Evolutionary conservation across 768 basidiomycete genomes (phyloP).

Genomic region (Naganishia vishniacii): DNA sequence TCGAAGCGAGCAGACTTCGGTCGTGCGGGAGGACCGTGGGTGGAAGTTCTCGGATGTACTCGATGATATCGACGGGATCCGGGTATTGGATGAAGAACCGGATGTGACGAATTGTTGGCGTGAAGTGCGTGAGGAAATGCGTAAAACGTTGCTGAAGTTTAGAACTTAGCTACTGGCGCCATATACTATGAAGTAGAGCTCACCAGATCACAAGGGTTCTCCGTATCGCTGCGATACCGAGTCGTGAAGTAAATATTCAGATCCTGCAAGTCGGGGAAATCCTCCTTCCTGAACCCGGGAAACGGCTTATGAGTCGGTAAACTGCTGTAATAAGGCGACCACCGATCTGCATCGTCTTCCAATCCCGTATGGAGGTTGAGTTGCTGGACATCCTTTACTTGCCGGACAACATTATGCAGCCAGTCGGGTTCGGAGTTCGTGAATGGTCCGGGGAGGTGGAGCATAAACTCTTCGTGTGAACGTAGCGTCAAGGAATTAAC

Average conservation of each 20-base stretch:
- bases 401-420: constrained; percentile 9
- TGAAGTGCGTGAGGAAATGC: constrained; percentile 9
- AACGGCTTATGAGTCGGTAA: constrained; percentile 12
- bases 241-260: constrained; percentile 11
- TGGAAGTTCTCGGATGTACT: background rate
- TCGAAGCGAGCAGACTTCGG: background rate
- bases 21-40: background rate
- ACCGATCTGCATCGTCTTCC: constrained; percentile 4
- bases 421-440: background rate
- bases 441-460: constrained; percentile 13
- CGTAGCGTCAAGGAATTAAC: background rate
- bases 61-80: background rate
- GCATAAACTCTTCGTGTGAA: constrained; percentile 15
- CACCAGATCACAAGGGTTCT: constrained; percentile 14
- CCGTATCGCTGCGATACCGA: background rate
- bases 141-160: background rate
- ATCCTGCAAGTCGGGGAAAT: background rate
- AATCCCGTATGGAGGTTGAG: constrained; percentile 12
- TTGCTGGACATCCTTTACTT: constrained; percentile 9
- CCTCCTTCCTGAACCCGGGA: constrained; percentile 10
- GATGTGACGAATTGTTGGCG: constrained; percentile 5
- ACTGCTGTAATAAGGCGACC: background rate
- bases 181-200: no score
- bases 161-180: no score
- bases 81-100: constrained; percentile 17